Percentiles rank a stretch among this genome's conserved stretches.
Conservation (phyloP, 306 rosid genomes). For the Ochetophila trinervis region DNA sequence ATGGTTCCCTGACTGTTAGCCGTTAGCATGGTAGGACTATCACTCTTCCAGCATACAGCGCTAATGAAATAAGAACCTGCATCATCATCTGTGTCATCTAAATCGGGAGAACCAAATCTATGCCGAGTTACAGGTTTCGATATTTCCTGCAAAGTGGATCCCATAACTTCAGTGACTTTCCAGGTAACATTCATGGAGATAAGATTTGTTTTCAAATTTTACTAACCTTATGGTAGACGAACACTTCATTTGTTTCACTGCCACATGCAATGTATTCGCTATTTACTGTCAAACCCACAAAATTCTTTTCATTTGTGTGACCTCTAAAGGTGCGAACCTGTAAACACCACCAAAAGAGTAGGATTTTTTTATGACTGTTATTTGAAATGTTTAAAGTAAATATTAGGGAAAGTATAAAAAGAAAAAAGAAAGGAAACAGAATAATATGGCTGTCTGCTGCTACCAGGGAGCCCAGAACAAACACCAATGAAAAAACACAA, state of each 20-base stretch:
- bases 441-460: background rate
- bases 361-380: constrained; percentile 9
- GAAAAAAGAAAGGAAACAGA: background rate
- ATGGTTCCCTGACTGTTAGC: constrained; percentile 98
- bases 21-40: constrained; percentile 85
- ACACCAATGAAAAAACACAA: background rate
- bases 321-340: constrained; percentile 91
- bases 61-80: constrained; percentile 85
- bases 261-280: constrained; percentile 92
- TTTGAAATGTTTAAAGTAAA: background rate
- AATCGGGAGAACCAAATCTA: constrained; percentile 72
- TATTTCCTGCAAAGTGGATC: constrained; percentile 61
- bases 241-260: constrained; percentile 95
- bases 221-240: constrained; percentile 92
- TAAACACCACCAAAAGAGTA: background rate
- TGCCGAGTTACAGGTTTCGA: constrained; percentile 84
- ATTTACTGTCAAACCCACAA: constrained; percentile 89
- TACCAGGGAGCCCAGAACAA: background rate
- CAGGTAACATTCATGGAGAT: background rate
- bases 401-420: too few relatives aligned
- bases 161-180: constrained; percentile 22
- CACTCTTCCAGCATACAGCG: constrained; percentile 98
- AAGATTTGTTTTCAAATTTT: constrained; percentile 1
- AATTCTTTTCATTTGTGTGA: constrained; percentile 93
- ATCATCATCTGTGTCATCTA: constrained; percentile 76